Base-by-base conservation (phyloP, 768 basidiomycete genomes). In the Hortiboletus campestris region DNA sequence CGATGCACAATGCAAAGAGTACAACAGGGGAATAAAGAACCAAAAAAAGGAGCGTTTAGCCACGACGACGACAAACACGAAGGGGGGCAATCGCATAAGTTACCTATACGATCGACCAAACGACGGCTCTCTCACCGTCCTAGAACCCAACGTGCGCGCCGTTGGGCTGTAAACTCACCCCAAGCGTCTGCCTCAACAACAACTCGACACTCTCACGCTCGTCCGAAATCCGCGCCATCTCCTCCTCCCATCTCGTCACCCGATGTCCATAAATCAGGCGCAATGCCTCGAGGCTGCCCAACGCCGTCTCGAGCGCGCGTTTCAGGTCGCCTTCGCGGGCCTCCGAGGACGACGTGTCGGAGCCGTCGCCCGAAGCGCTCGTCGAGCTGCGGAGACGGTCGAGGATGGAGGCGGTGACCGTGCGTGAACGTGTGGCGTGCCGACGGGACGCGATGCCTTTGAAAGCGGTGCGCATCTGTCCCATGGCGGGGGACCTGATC, bases 141-240 rank as follows among this genome's bases (percentile, higher is more conserved):
- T 39, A 58, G 17, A 25, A 29, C 20, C 29, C 47, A n/a, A 32
- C 16, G 1, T 32, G 45, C 28, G 17, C 3, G 17, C 62, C 71
- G 28, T 71, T 69, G 3, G 62, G 60, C 14, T 59, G 63, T 19
- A 74, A 52, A 45, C 73, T 61, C n/a, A 69, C 77, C 75, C 71
- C 80, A 20, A 90, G 71, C 4, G 86, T 82, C 70, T 91, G 88
- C 60, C 74, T 75, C 46, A 92, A 70, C 40, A 91, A 70, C 50
- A 88, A 60, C 60, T 86, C 84, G 4, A 91, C 83, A 17, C 77
- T 71, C 63, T 88, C 85, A 14, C 87, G 75, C 53, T 92, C 90
- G 29, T 85, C 83, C 46, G 77, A 74, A 53, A 88, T 76, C 54
- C 81, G 75, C 25, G 77, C 69, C 79, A 90, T 84, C 72, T 89